These are phyloP conservation scores for Melanomma pulvis-pyrius DNA, from an alignment of 495 filamentous ascomycete genomes.

Conservation along the genomic window DNA sequence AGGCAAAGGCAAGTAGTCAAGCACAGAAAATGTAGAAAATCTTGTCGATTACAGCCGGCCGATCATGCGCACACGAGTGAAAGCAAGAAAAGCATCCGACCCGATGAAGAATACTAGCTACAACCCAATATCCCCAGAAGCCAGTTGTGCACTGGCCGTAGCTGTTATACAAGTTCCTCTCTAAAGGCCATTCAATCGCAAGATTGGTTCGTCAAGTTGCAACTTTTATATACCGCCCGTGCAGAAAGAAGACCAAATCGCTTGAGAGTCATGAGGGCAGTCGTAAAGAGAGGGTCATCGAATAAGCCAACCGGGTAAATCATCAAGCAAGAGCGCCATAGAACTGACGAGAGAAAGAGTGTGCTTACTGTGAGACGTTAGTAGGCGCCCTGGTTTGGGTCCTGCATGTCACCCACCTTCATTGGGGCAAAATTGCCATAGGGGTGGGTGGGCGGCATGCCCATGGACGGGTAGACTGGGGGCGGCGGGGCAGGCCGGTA, in stretches of 20 bases:
- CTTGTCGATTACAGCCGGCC: constrained; percentile 31
- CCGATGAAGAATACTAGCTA: constrained; percentile 35
- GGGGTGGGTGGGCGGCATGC: constrained; percentile 63
- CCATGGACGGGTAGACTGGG: constrained; percentile 82
- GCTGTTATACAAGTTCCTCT: constrained; percentile 36
- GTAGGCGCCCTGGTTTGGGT: not conserved
- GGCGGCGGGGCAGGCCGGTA: constrained; percentile 95
- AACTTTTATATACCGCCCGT: constrained; percentile 39
- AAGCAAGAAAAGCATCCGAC: constrained; percentile 26
- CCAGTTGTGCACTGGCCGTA: constrained; percentile 26
- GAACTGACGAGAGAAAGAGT: constrained; percentile 28
- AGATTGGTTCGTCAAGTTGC: constrained; percentile 29
- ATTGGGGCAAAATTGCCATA: constrained; percentile 58
- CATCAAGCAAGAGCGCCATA: constrained; percentile 16
- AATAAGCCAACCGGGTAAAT: constrained; percentile 30
- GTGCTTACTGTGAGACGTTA: constrained; percentile 36
- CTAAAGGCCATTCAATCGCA: constrained; percentile 28
- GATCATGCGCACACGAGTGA: constrained; percentile 27
- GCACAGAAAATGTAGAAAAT: constrained; percentile 25
- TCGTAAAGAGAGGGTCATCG: constrained; percentile 34
- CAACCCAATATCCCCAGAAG: constrained; percentile 22
- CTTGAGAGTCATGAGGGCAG: constrained; percentile 36
- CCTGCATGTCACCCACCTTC: constrained; percentile 28
- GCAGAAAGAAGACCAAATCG: constrained; percentile 29
- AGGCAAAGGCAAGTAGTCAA: constrained; percentile 34